Conservation (phyloP, 1,284 basidiomycete species). For the Irpex sp. region DNA sequence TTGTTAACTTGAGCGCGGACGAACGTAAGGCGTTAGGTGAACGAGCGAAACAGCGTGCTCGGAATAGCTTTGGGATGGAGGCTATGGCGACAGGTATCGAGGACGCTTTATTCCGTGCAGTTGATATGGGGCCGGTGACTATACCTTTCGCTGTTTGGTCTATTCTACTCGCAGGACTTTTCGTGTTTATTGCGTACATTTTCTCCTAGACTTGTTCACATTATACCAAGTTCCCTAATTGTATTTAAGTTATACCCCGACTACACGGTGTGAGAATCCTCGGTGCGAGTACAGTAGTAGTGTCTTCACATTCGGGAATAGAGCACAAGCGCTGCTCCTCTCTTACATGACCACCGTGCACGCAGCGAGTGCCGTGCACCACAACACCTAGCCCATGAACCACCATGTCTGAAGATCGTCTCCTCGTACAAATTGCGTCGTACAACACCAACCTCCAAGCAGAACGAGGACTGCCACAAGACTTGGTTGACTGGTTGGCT, state of each 20-base stretch:
- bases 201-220: background rate
- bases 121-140: slow-evolving; percentile 41
- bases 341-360: background rate
- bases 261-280: too few species aligned
- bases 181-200: slow-evolving; percentile 2
- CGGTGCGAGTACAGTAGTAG: too few species aligned
- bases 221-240: background rate
- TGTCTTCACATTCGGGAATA: background rate
- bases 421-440: slow-evolving; percentile 77
- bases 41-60: slow-evolving; percentile 58
- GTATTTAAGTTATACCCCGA: too few species aligned
- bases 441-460: slow-evolving; percentile 87
- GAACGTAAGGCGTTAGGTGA: slow-evolving; percentile 48
- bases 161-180: slow-evolving; percentile 2
- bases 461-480: slow-evolving; percentile 65
- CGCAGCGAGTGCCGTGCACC: background rate
- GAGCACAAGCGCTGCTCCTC: background rate
- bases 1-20: slow-evolving; percentile 46
- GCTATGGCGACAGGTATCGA: slow-evolving; percentile 67
- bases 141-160: slow-evolving; percentile 1
- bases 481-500: slow-evolving; percentile 80
- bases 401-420: slow-evolving; percentile 25
- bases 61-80: slow-evolving; percentile 52
- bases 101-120: slow-evolving; percentile 49
- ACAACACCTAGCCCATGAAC: background rate